Conservation (phyloP, 345 rosid genomes). For the Clarkia xantiana region DNA sequence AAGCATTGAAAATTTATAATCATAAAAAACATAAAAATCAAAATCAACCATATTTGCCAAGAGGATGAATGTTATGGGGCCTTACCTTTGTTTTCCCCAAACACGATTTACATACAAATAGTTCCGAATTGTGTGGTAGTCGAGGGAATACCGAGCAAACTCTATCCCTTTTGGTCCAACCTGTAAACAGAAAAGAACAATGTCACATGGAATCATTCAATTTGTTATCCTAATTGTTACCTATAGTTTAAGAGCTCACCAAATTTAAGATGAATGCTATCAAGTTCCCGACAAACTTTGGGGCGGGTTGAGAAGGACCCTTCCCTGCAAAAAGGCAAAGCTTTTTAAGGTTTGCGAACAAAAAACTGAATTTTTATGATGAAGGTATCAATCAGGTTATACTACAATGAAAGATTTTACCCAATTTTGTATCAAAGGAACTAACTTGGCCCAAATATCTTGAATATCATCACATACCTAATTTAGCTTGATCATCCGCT, state of each 20-base stretch:
- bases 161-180: conserved; percentile 93
- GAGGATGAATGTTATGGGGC: neutral
- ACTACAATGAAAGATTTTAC: no score
- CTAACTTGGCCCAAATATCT: no score
- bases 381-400: no score
- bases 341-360: neutral
- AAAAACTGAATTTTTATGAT: neutral
- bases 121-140: conserved; percentile 94
- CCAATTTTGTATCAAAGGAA: no score
- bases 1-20: neutral
- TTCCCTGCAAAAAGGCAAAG: conserved; percentile 28
- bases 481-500: conserved; percentile 84
- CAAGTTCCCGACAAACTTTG: conserved; percentile 62
- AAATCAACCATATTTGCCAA: neutral
- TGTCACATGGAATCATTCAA: neutral
- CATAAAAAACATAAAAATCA: neutral
- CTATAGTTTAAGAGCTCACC: conserved; percentile 23
- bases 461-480: conserved; percentile 27
- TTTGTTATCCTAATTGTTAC: neutral
- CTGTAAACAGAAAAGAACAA: conserved; percentile 20
- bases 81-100: conserved; percentile 82
- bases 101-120: conserved; percentile 56
- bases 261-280: conserved; percentile 62
- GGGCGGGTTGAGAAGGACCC: conserved; percentile 90
- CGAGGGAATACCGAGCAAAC: conserved; percentile 89